Evolutionary conservation across 495 filamentous ascomycete genomes (phyloP).

Genomic region (Penicillium manginii): DNA sequence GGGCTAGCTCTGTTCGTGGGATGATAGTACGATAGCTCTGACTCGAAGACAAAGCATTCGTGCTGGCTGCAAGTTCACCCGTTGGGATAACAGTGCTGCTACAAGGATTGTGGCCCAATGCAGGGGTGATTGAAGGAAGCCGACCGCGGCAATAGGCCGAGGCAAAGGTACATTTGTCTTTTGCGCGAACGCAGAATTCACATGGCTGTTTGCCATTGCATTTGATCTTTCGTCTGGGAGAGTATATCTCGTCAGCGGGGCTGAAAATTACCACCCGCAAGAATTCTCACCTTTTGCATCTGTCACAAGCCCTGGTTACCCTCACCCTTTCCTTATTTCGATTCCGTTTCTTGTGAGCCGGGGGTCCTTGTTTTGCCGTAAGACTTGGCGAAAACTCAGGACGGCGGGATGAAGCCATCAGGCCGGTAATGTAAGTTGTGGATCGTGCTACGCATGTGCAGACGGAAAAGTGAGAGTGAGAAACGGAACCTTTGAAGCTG

Average conservation of each 20-base stretch:
- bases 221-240: constrained; percentile 27
- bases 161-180: constrained; percentile 24
- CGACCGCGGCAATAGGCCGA: constrained; percentile 25
- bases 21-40: background rate
- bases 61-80: background rate
- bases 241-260: background rate
- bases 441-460: background rate
- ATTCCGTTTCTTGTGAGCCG: background rate
- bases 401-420: background rate
- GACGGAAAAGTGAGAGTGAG: background rate
- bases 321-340: constrained; percentile 3
- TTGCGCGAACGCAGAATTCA: constrained; percentile 21
- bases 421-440: background rate
- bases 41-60: background rate
- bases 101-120: background rate
- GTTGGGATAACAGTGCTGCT: background rate
- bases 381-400: background rate
- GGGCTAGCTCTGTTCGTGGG: background rate
- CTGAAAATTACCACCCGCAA: background rate
- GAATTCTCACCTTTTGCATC: constrained; percentile 19
- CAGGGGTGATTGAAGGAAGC: constrained; percentile 7
- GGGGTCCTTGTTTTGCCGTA: background rate
- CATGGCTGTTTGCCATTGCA: constrained; percentile 33
- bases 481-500: background rate
- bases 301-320: constrained; percentile 21